These are phyloP conservation scores for Saccharomycopsis phalli DNA, from an alignment of 1,139 yeast genomes.

Conservation along the genomic window DNA sequence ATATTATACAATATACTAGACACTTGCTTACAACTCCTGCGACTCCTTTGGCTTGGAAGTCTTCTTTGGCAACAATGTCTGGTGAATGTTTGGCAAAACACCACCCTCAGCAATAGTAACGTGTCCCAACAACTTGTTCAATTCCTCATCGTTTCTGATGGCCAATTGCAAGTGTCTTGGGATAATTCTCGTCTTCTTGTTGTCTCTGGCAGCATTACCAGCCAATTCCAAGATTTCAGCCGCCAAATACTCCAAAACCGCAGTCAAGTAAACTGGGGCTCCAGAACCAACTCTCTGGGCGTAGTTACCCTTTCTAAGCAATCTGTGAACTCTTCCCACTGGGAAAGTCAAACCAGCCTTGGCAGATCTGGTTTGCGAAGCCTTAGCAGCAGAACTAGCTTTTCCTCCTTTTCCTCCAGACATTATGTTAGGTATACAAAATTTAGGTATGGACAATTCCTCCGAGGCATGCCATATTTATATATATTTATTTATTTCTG, in stretches of 20 bases:
- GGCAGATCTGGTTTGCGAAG: slow-evolving; percentile 95
- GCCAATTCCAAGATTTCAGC: slow-evolving; percentile 98
- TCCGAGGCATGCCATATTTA: not conserved
- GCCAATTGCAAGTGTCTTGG: slow-evolving; percentile 98
- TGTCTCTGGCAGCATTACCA: slow-evolving; percentile 98
- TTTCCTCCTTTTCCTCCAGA: slow-evolving; percentile 99
- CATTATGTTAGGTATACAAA: slow-evolving; percentile 49
- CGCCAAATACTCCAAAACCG: slow-evolving; percentile 91
- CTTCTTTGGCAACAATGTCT: slow-evolving; percentile 92
- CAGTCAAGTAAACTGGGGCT: slow-evolving; percentile 93
- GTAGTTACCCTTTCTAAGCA: slow-evolving; percentile 95
- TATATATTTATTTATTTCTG: not conserved
- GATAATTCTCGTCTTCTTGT: slow-evolving; percentile 95
- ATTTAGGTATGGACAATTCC: not conserved
- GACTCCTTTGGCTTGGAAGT: slow-evolving; percentile 70
- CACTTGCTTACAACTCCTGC: slow-evolving; percentile 74
- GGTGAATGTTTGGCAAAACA: slow-evolving; percentile 95
- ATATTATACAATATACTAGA: no score
- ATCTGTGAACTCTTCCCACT: slow-evolving; percentile 98
- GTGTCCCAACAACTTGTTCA: slow-evolving; percentile 14
- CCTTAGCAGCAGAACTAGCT: slow-evolving; percentile 88
- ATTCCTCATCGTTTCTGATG: slow-evolving; percentile 62
- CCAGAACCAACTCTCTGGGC: slow-evolving; percentile 99
- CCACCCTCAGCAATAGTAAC: slow-evolving; percentile 53
- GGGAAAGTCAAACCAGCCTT: slow-evolving; percentile 99